Conservation (phyloP, 1,139 yeast genomes). For the Arxiozyma bovina region DNA sequence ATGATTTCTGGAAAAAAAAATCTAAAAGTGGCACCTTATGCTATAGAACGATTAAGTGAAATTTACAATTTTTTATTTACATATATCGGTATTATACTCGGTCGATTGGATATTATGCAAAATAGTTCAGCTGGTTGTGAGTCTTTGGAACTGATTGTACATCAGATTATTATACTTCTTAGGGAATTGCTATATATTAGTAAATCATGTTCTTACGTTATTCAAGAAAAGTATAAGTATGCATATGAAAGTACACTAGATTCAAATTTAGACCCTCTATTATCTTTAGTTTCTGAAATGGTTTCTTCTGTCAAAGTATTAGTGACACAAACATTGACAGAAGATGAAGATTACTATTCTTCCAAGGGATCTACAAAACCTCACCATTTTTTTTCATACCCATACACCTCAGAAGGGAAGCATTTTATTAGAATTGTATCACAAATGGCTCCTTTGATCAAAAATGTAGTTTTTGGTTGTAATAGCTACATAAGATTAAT, state of each 20-base stretch:
- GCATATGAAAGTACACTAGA: conserved; percentile 36
- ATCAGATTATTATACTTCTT: conserved; percentile 55
- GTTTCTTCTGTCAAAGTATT: conserved; percentile 57
- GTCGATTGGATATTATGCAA: conserved; percentile 66
- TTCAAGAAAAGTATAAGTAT: conserved; percentile 33
- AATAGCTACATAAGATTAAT: conserved; percentile 43
- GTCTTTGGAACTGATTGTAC: conserved; percentile 53
- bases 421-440: conserved; percentile 53
- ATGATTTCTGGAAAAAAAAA: conserved; percentile 6
- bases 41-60: conserved; percentile 64
- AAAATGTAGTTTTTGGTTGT: conserved; percentile 42
- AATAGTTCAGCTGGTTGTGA: conserved; percentile 65
- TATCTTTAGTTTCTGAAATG: conserved; percentile 55
- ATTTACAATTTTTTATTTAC: conserved; percentile 60
- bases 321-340: conserved; percentile 43
- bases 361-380: conserved; percentile 16
- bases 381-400: conserved; percentile 30
- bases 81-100: conserved; percentile 63
- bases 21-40: conserved; percentile 53
- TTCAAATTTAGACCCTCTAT: conserved; percentile 46
- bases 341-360: conserved; percentile 28
- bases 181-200: conserved; percentile 58
- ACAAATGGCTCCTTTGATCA: conserved; percentile 52
- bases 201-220: conserved; percentile 37
- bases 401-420: conserved; percentile 52